phyloP scores from a whole-genome alignment of 164 flowering plant genomes.

The Nymphaea thermarum region DNA sequence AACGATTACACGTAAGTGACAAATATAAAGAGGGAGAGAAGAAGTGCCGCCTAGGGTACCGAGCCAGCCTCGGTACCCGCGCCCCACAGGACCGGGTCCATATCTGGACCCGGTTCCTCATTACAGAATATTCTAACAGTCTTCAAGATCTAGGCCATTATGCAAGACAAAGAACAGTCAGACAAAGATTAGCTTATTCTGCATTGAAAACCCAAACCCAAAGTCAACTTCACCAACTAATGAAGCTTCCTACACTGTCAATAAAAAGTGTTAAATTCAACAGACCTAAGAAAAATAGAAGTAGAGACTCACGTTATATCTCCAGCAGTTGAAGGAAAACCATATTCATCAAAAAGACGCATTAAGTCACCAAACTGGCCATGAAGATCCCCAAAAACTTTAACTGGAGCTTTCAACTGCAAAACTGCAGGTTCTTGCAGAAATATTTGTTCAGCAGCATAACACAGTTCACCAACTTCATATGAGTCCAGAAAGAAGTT shows the following conservation, averaged over 20 bases:
- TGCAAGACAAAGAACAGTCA: not conserved
- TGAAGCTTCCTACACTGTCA: not conserved
- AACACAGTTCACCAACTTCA: constrained; percentile 98
- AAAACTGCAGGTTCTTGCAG: constrained; percentile 94
- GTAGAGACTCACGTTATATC: constrained; percentile 71
- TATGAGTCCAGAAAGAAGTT: constrained; percentile 88
- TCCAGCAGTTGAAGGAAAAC: constrained; percentile 93
- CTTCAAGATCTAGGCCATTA: not conserved
- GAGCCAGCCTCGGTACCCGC: no score
- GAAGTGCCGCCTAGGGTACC: no score
- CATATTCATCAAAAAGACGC: constrained; percentile 99
- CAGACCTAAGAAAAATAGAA: not conserved
- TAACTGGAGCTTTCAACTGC: constrained; percentile 91
- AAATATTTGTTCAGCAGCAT: constrained; percentile 97
- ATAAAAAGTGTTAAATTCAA: not conserved
- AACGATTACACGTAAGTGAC: no score
- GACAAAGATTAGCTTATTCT: not conserved
- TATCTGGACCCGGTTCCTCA: no score
- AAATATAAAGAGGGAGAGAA: no score
- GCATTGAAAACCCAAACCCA: not conserved
- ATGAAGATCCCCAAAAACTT: constrained; percentile 98
- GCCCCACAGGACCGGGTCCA: no score
- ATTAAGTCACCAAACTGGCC: constrained; percentile 99
- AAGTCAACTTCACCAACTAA: not conserved
- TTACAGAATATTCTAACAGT: no score